phyloP scores from a whole-genome alignment of 129 eudicot genomes.

The Flaveria bidentis region DNA sequence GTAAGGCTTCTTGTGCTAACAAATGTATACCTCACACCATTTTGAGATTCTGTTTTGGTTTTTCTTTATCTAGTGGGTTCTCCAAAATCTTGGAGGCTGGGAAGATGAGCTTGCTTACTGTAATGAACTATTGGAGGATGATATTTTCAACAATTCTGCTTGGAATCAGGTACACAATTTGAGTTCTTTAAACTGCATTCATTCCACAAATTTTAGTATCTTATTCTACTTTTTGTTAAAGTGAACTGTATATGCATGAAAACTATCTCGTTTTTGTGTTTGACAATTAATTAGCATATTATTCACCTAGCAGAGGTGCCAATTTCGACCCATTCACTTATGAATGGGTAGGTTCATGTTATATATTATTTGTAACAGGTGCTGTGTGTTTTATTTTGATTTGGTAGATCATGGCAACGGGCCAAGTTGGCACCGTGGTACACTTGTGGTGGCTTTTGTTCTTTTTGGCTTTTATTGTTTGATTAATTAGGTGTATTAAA shows the following conservation, averaged over 20 bases:
- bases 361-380: not conserved
- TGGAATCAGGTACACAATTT: slow-evolving; percentile 86
- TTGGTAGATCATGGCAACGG: slow-evolving; percentile 31
- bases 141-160: slow-evolving; percentile 91
- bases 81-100: slow-evolving; percentile 95
- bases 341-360: not conserved
- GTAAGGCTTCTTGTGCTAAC: not conserved
- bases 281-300: not conserved
- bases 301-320: not conserved
- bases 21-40: not conserved
- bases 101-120: slow-evolving; percentile 92
- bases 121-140: slow-evolving; percentile 68
- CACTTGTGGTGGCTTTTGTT: slow-evolving; percentile 15
- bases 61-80: slow-evolving; percentile 80
- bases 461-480: not conserved
- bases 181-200: slow-evolving; percentile 11
- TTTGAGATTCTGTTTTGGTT: slow-evolving; percentile 13
- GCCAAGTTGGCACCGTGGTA: slow-evolving; percentile 23
- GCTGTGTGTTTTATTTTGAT: slow-evolving; percentile 20
- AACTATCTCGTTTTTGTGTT: not conserved
- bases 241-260: not conserved
- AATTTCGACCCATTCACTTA: not conserved
- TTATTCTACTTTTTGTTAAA: not conserved
- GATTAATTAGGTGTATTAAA: not conserved
- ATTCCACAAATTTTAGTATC: not conserved